Evolutionary conservation across 345 rosid genomes (phyloP).

Genomic region (Turnera subulata): DNA sequence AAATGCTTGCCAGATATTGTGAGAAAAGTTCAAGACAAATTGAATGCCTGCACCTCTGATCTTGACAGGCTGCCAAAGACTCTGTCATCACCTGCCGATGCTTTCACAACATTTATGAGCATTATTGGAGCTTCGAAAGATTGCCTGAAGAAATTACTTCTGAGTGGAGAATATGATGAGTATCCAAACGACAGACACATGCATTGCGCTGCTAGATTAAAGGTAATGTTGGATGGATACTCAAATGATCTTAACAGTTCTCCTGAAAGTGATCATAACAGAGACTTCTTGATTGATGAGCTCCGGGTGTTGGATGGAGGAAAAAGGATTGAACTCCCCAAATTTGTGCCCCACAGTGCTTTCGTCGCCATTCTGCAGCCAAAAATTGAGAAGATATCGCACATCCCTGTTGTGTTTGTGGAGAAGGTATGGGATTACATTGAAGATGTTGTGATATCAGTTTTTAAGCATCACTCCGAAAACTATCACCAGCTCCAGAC

Average conservation of each 20-base stretch:
- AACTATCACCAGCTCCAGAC: constrained; percentile 24
- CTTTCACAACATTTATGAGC: constrained; percentile 34
- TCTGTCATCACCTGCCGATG: constrained; percentile 29
- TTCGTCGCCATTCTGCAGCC: constrained; percentile 16
- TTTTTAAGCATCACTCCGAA: constrained; percentile 15
- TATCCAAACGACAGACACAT: constrained; percentile 26
- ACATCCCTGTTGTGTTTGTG: constrained; percentile 13
- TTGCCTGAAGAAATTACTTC: constrained; percentile 32
- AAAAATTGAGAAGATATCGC: constrained; percentile 19
- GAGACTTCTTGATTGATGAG: constrained; percentile 25
- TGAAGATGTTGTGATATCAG: constrained; percentile 9
- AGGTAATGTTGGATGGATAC: constrained; percentile 22
- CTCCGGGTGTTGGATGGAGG: constrained; percentile 31
- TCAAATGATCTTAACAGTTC: constrained; percentile 3
- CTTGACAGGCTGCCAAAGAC: constrained; percentile 27
- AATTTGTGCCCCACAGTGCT: constrained; percentile 30
- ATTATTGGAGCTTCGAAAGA: constrained; percentile 41
- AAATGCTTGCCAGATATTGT: constrained; percentile 34
- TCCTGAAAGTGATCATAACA: background rate
- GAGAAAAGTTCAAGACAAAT: constrained; percentile 27
- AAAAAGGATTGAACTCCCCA: constrained; percentile 29
- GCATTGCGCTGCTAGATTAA: constrained; percentile 29
- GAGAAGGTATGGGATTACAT: constrained; percentile 26
- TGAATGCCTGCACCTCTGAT: constrained; percentile 5
- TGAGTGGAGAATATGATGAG: constrained; percentile 45